Conservation (phyloP, 169 alveolate species). For the Plasmodium gonderi region DNA sequence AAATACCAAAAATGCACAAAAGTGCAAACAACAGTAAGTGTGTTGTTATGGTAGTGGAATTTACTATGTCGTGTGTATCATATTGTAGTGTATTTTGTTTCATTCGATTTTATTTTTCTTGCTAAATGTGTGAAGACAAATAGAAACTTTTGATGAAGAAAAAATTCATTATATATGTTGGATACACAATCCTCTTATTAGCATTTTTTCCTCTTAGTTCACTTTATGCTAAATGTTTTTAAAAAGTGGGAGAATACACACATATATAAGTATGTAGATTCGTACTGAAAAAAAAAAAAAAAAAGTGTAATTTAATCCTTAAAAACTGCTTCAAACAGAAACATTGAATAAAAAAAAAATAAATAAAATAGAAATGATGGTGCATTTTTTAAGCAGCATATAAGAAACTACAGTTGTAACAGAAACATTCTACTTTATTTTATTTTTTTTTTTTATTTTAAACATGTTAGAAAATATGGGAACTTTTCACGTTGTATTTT, state of each 20-base stretch:
- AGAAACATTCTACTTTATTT: slow-evolving; percentile 13
- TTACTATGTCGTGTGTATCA: background rate
- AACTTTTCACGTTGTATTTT: background rate
- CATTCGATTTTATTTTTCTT: background rate
- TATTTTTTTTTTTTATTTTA: background rate
- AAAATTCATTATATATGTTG: no score
- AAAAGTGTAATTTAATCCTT: background rate
- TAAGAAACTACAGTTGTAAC: background rate
- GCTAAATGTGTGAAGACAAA: background rate
- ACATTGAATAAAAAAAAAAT: background rate
- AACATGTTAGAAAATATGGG: background rate
- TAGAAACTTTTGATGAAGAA: no score
- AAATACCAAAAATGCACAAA: slow-evolving; percentile 27
- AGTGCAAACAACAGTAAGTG: slow-evolving; percentile 3
- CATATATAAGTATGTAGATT: no score
- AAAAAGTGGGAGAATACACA: no score
- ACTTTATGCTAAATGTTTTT: no score
- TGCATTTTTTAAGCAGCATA: background rate
- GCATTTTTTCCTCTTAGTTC: no score
- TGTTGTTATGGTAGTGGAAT: background rate
- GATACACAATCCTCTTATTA: no score
- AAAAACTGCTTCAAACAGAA: background rate
- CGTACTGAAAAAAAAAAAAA: background rate
- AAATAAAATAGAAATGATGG: no score
- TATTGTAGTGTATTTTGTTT: background rate